These are phyloP conservation scores for Westerdykella aurantiaca DNA, from an alignment of 2,329 filamentous ascomycete genomes.

Conservation along the genomic window DNA sequence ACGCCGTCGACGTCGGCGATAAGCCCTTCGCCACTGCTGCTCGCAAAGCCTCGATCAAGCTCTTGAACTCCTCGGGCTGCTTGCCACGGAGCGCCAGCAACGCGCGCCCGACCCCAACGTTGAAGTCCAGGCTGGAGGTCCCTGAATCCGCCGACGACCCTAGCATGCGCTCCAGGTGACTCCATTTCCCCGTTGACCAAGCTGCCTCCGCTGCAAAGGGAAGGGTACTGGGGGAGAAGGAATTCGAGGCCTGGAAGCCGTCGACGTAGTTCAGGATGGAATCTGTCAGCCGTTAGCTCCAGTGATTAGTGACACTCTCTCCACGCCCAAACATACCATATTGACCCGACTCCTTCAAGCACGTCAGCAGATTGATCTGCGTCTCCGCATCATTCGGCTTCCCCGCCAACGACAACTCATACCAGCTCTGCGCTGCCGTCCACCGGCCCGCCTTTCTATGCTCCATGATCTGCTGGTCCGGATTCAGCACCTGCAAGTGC, in stretches of 20 bases:
- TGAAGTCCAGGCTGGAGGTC: constrained; percentile 60
- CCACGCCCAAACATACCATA: constrained; percentile 57
- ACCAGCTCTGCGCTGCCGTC: constrained; percentile 96
- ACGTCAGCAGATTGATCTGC: constrained; percentile 78
- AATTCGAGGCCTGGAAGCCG: constrained; percentile 52
- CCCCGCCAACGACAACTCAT: constrained; percentile 80
- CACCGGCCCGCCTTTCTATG: constrained; percentile 90
- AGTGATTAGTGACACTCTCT: constrained; percentile 1
- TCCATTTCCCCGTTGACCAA: constrained; percentile 83
- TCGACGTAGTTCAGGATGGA: constrained; percentile 82
- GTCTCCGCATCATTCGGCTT: constrained; percentile 69
- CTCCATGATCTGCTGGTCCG: constrained; percentile 88
- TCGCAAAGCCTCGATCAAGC: constrained; percentile 59
- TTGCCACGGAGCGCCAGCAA: constrained; percentile 55
- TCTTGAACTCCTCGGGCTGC: constrained; percentile 48
- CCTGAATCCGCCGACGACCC: constrained; percentile 43
- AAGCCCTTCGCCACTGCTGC: constrained; percentile 67
- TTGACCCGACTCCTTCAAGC: constrained; percentile 91
- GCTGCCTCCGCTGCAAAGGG: constrained; percentile 86
- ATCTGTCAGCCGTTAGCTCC: constrained; percentile 49
- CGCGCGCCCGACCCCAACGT: constrained; percentile 68
- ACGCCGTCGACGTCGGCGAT: constrained; percentile 70
- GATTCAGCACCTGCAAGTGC: constrained; percentile 76
- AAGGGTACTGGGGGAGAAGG: constrained; percentile 49
- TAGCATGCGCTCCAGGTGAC: constrained; percentile 61